Base-by-base conservation (phyloP, 83 land plant species). In the Picea abies region DNA sequence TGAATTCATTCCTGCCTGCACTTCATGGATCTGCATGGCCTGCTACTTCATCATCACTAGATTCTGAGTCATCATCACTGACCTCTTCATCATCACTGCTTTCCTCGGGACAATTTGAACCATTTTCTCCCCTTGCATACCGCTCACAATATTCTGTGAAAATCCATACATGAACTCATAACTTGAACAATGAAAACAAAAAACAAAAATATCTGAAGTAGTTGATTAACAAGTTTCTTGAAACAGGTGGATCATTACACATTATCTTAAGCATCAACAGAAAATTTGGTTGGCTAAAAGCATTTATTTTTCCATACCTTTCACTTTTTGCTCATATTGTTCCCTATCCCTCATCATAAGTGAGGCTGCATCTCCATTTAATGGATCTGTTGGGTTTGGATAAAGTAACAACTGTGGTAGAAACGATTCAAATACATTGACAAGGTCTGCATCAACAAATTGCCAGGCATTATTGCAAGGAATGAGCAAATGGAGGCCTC, bases 341-440 rank as follows among this genome's bases (percentile, higher is more conserved):
- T 90, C 84, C 35, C 82, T 81, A 61, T 94, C 93, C 71, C 88
- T 88, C 95, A 94, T 89, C 97, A 94, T 88, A 83, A 94, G 71
- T 23, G 97, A 92, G 63, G 95, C 97, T 60, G 97, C 97, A 78
- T 94, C 97, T 71, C 95, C 92, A 81, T 94, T 94, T 60, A 94
- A 84, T 39, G 97, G 97, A 85, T 94, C 93, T 23, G 93, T 83
- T 29, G 97, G 93, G 72, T 94, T 94, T 70, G 97, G 97, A 84
- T 94, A 92, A 52, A 94, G 93, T 64, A 94, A 80, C 49, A 94
- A 91, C 82, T 94, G 97, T 37, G 97, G 95, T 76, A 94, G 93
- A 72, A 92, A 94, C 3, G 88, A 90, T 72, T 94, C 97, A 84
- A 94, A 94, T 11, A 94, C 91, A 81, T 94, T 94, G 76, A 91